A percentile compares a stretch with the other conserved stretches of the same genome.
These are phyloP conservation scores for Lumnitzera racemosa DNA, from an alignment of 345 rosid genomes.

Conservation along the genomic window DNA sequence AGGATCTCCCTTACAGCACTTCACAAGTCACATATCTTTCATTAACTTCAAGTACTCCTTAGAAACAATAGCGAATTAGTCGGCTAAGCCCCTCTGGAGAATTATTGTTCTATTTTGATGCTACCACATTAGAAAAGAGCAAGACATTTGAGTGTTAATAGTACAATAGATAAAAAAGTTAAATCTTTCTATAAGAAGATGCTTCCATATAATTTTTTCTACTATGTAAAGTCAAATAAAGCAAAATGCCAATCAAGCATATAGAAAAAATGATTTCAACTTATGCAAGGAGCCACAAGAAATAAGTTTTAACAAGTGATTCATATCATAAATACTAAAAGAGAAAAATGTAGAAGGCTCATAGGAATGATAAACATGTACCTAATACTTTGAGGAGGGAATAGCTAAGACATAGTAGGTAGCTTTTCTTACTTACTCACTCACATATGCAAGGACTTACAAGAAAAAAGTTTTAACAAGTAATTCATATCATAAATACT, in stretches of 20 bases:
- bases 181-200: no score
- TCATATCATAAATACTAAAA: background rate
- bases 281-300: no score
- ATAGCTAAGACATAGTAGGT: conserved; percentile 72
- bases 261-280: no score
- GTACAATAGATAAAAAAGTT: no score
- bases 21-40: conserved; percentile 78
- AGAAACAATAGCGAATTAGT: conserved; percentile 71
- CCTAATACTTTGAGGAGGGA: conserved; percentile 97
- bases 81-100: conserved; percentile 90
- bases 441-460: conserved; percentile 23
- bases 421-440: conserved; percentile 77
- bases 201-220: no score
- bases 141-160: no score
- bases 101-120: conserved; percentile 75
- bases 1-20: conserved; percentile 67
- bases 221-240: no score
- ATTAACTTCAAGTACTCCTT: conserved; percentile 78
- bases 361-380: conserved; percentile 8
- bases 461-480: background rate
- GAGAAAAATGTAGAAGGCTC: background rate
- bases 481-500: background rate
- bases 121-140: conserved; percentile 18
- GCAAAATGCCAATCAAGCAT: no score
- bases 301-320: background rate